Base-by-base conservation (phyloP, 2,329 filamentous ascomycete genomes). In the Ophiocordyceps camponoti-floridani region DNA sequence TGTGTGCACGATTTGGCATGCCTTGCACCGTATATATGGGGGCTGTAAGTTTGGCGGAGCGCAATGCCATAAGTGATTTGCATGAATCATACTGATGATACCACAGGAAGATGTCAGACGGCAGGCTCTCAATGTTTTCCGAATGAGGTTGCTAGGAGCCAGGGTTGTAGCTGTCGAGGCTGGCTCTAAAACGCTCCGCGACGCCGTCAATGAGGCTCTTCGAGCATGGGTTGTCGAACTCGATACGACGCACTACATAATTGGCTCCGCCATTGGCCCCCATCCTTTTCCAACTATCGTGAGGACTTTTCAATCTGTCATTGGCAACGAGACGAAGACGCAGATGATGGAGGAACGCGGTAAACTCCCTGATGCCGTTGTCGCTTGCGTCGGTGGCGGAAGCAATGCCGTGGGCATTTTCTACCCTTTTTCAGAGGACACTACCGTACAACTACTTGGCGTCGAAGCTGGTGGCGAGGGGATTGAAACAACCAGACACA, bases 1-100 rank as follows among this genome's bases (percentile, higher is more conserved):
- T 96, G 23, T 96, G 91, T 56, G 91, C 91, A 58, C 94, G 95
- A 66, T 96, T 98, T 56, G 87, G 86, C 58, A 89, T 98, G 88
- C 82, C 89, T 61, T 98, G 91, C 61, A 94, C 87, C 28, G 84
- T 98, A 45, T 98, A 88, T 66, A 98, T 98, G 91, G 91, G 91
- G 55, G 87, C 88, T 42, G 67, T 70, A 59, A 60, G 66, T 64
- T 14, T 27, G 14, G 28, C 14, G 19, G 16, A 23, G 7, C 12
- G 13, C 7, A 6, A 11, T 23, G 23, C 23, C 23, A 23, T 5
- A 3, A 5, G 23, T 23, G 23, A 40, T 14, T 14, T 4, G 18
- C 13, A 12, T n/a, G 4, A 33, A 11, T 11, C 14, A 11, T 18
- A 3, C 28, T 44, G 38, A 44, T 35, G 52, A 46, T 43, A 19